Base-by-base conservation (phyloP, 2,329 filamentous ascomycete species). In the Arthrobotrys megalospora region DNA sequence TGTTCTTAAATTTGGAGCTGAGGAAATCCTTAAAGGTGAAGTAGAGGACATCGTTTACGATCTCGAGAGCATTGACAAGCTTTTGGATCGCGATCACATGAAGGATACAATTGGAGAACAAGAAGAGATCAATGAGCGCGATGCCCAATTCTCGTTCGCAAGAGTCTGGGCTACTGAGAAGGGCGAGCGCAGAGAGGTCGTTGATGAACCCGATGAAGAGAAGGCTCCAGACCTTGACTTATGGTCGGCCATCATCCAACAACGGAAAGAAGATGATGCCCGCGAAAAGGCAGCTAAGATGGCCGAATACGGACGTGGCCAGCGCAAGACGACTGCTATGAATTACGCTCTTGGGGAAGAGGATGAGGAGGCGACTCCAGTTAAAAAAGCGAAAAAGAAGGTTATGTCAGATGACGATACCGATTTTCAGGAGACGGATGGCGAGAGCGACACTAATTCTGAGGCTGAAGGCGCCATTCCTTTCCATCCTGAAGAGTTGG, bases 91-190 rank as follows among this genome's bases (percentile, higher is more conserved):
- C 55, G 93, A 91, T 50, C 89, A 93, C 80, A 89, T 92, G 32
- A 93, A 97, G 82, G 89, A 92, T 80, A 92, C 91, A 0, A 87
- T 88, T 69, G 66, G 72, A 14, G 72, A 80, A 1, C 88, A 89
- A 8, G 88, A 90, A 1, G 90, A 93, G 60, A 84, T 86, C 21
- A 86, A 88, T 55, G 88, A 89, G 0, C 90, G 90, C 0, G 92
- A 96, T 83, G 91, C 90, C 0, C 92, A 94, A 70, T 99, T 97
- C 83, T 93, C 92, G 3, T 93, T 96, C 84, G 95, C 95, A 45
- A 90, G 93, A 52, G 91, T 99, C 1, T 99, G 96, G 96, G 92
- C 91, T 3, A 96, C 97, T 81, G 92, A 96, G 41, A 89, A 90
- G 80, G 89, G 88, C 6, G 86, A 87, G 0, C 86, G 97, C 5